These are phyloP conservation scores for Bruguiera hainesii DNA, from an alignment of 441 rosid genomes.

Conservation along the genomic window DNA sequence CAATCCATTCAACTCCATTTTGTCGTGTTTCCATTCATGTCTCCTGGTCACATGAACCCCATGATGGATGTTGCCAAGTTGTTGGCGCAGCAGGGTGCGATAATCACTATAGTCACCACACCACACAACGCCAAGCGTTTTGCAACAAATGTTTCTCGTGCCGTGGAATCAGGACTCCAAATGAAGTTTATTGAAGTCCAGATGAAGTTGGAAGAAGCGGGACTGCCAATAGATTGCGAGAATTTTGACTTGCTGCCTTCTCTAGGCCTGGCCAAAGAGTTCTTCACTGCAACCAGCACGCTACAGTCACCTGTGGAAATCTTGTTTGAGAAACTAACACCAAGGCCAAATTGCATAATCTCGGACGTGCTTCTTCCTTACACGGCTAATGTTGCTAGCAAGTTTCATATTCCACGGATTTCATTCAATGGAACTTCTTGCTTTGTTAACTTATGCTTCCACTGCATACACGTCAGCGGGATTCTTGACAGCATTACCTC, in stretches of 20 bases:
- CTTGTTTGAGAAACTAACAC: conserved; percentile 23
- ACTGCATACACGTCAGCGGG: neutral
- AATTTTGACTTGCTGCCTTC: conserved; percentile 35
- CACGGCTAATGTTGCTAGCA: conserved; percentile 25
- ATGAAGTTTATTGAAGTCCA: conserved; percentile 27
- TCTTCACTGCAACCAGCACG: conserved; percentile 18
- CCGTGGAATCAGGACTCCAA: conserved; percentile 21
- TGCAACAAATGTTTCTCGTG: conserved; percentile 13
- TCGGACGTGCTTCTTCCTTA: conserved; percentile 26
- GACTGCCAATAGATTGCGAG: conserved; percentile 39
- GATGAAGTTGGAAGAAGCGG: conserved; percentile 25
- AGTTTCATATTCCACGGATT: conserved; percentile 34
- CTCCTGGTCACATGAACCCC: conserved; percentile 37
- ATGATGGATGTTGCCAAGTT: conserved; percentile 33
- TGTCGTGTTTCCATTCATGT: conserved; percentile 34
- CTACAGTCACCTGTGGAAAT: conserved; percentile 22
- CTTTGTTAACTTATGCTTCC: conserved; percentile 16
- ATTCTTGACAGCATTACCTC: conserved; percentile 16
- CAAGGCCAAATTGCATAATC: conserved; percentile 33
- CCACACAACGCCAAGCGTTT: conserved; percentile 31
- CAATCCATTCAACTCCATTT: conserved; percentile 18
- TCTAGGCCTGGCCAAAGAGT: neutral
- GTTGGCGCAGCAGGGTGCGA: conserved; percentile 26
- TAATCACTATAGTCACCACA: conserved; percentile 33
- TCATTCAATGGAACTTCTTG: conserved; percentile 28